Conservation (phyloP, 768 basidiomycete species). For the Suillus placidus region DNA sequence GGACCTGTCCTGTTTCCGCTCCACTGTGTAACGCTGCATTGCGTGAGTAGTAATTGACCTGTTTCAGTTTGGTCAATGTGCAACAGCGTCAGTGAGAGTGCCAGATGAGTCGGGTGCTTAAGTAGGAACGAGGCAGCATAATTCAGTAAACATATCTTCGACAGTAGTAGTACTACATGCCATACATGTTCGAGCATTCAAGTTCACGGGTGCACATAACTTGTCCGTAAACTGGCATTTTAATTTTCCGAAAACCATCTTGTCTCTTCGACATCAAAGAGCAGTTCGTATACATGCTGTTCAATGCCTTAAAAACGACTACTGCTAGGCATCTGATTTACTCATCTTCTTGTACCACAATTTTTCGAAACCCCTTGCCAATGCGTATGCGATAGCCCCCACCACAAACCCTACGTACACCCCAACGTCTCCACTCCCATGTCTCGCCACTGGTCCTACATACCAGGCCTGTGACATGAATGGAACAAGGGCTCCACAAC, state of each 20-base stretch:
- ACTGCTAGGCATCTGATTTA: background rate
- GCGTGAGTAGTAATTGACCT: background rate
- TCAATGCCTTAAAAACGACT: background rate
- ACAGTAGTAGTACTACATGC: too few species aligned
- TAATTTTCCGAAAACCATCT: too few species aligned
- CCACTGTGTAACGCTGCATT: background rate
- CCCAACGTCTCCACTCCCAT: conserved; percentile 51
- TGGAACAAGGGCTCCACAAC: conserved; percentile 43
- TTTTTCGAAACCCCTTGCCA: conserved; percentile 33
- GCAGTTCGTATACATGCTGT: background rate
- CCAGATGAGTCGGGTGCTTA: background rate
- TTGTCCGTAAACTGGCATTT: background rate
- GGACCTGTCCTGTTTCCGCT: background rate
- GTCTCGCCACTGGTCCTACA: conserved; percentile 48
- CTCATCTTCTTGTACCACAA: conserved; percentile 14
- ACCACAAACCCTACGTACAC: conserved; percentile 43
- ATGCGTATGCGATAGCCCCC: conserved; percentile 34
- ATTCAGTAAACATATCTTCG: too few species aligned
- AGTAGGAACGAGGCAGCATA: too few species aligned
- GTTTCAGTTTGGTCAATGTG: background rate
- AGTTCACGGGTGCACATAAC: too few species aligned
- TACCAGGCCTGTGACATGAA: conserved; percentile 59
- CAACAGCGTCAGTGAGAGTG: background rate
- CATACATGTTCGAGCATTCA: too few species aligned
- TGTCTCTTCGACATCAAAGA: background rate